phyloP scores from a whole-genome alignment of 2,329 filamentous ascomycete genomes.

The Aureobasidium sp. region DNA sequence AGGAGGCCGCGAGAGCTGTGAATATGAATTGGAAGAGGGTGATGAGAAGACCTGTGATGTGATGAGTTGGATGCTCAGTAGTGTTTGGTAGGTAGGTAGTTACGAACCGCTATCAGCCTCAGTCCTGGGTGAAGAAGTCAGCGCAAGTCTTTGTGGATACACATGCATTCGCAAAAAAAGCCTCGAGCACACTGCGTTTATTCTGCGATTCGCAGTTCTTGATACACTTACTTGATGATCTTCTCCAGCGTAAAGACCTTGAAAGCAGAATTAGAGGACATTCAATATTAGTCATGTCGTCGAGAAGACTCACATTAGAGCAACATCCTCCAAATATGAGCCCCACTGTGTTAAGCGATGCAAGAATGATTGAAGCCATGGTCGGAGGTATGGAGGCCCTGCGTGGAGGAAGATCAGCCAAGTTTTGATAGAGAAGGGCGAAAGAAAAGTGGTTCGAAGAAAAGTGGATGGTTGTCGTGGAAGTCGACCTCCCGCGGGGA shows the following conservation, averaged over 20 bases:
- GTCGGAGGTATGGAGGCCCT: not conserved
- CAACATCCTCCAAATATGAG: conserved; percentile 96
- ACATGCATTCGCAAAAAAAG: not conserved
- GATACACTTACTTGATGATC: conserved; percentile 65
- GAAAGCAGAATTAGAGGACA: conserved; percentile 16
- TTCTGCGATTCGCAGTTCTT: not conserved
- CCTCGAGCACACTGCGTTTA: not conserved
- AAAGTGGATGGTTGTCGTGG: not conserved
- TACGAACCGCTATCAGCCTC: conserved; percentile 71
- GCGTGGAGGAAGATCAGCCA: not conserved
- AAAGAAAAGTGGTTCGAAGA: not conserved
- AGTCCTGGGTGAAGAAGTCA: conserved; percentile 46
- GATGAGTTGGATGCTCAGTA: no score
- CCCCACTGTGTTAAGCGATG: conserved; percentile 52
- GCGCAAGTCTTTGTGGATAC: not conserved
- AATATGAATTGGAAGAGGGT: conserved; percentile 44
- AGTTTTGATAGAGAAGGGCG: not conserved
- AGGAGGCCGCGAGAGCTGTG: conserved; percentile 54
- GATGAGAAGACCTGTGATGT: conserved; percentile 52
- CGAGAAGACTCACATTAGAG: conserved; percentile 61
- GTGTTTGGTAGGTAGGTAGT: not conserved
- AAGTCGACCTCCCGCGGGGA: not conserved
- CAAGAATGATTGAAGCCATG: conserved; percentile 12
- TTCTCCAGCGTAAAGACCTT: conserved; percentile 94
- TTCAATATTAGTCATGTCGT: not conserved